These are phyloP conservation scores for Dendrobium officinale DNA, from an alignment of 106 monocot genomes.

Conservation along the genomic window DNA sequence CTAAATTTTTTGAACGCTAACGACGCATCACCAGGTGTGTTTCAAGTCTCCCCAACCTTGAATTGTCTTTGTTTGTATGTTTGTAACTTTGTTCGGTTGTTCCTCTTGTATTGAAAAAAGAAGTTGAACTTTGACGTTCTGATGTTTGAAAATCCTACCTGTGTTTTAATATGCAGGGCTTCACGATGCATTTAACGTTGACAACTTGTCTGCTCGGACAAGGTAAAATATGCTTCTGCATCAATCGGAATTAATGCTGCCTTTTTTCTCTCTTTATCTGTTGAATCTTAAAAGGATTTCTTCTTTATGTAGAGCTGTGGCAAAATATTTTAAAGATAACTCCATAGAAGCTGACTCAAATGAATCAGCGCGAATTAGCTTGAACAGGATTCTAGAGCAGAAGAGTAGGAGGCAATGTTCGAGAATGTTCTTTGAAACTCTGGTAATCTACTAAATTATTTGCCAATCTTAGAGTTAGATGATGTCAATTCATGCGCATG, in stretches of 20 bases:
- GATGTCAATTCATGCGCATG: no score
- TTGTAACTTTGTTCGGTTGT: background rate
- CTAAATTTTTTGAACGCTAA: constrained; percentile 5
- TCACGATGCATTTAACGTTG: background rate
- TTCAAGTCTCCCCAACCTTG: background rate
- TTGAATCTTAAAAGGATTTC: background rate
- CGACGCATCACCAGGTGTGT: background rate
- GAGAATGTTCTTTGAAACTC: constrained; percentile 12
- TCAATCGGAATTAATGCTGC: background rate
- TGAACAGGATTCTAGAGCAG: constrained; percentile 5
- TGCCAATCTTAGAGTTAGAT: background rate
- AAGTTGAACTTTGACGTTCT: background rate
- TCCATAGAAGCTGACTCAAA: background rate
- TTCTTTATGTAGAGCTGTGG: constrained; percentile 3
- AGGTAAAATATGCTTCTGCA: background rate
- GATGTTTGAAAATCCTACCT: background rate
- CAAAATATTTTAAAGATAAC: constrained; percentile 8
- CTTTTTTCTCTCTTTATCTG: background rate
- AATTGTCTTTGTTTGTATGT: background rate
- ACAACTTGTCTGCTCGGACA: constrained; percentile 1
- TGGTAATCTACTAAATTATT: constrained; percentile 1
- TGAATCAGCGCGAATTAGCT: background rate
- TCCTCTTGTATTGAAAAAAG: background rate
- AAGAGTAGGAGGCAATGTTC: constrained; percentile 4
- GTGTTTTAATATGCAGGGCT: background rate